Evolutionary conservation across 768 basidiomycete genomes (phyloP).

Genomic region (Tulasnella sp.): DNA sequence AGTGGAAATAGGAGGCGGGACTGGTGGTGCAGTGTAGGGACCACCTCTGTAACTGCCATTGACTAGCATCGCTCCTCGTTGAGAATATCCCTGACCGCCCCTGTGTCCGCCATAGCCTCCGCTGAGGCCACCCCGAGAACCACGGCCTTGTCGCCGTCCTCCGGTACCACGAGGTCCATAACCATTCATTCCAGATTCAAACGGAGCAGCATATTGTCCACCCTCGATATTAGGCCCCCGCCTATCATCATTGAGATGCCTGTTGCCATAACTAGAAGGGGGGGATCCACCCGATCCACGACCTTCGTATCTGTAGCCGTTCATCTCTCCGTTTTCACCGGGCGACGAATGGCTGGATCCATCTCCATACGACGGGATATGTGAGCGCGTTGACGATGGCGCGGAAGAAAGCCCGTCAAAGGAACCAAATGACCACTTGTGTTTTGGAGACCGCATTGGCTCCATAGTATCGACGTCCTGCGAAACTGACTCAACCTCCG

Average conservation of each 20-base stretch:
- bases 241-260: neutral
- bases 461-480: neutral
- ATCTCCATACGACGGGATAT: neutral
- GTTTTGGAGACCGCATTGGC: neutral
- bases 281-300: conserved; percentile 1
- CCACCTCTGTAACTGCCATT: neutral
- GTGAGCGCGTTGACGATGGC: neutral
- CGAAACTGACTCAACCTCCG: neutral
- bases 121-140: too few relatives aligned
- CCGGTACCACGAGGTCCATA: neutral
- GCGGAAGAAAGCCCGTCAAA: neutral
- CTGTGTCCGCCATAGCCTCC: conserved; percentile 1
- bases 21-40: too few relatives aligned
- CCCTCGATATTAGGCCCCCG: neutral
- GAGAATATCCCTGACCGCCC: conserved; percentile 8
- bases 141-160: conserved; percentile 2
- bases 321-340: neutral
- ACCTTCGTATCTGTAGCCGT: neutral
- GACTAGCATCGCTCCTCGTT: neutral
- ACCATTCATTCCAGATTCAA: neutral
- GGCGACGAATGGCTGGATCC: neutral
- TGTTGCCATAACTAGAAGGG: neutral
- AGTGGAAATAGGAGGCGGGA: neutral
- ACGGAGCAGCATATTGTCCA: neutral
- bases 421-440: conserved; percentile 9